These are phyloP conservation scores for Penicillium turbatum DNA, from an alignment of 495 filamentous ascomycete species.

Conservation along the genomic window DNA sequence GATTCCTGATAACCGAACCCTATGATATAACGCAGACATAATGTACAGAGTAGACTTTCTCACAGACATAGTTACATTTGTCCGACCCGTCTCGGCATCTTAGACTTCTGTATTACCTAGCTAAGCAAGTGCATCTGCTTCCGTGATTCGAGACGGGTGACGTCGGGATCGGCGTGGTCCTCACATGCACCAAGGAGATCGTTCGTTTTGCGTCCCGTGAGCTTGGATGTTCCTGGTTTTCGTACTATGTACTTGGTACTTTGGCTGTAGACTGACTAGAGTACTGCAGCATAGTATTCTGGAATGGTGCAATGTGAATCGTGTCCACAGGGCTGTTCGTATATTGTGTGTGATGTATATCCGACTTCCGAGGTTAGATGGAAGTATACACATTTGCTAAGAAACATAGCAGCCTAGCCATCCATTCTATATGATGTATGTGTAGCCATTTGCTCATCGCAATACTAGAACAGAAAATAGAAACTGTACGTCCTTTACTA, in stretches of 20 bases:
- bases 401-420: no score
- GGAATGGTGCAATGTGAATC: not conserved
- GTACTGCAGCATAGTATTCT: not conserved
- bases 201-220: not conserved
- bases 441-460: no score
- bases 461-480: no score
- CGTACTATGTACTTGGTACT: not conserved
- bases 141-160: slow-evolving; percentile 1
- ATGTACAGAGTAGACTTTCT: not conserved
- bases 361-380: not conserved
- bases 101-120: not conserved
- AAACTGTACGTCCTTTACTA: no score
- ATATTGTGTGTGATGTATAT: no score
- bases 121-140: not conserved
- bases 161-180: slow-evolving; percentile 16
- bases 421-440: no score
- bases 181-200: not conserved
- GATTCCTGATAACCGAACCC: not conserved
- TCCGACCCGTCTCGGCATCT: not conserved
- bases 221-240: not conserved
- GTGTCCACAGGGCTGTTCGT: not conserved
- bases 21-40: not conserved
- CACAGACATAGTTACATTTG: not conserved
- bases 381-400: no score
- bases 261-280: no score